phyloP scores from a whole-genome alignment of 768 basidiomycete genomes.

The Lentinula detonsa region DNA sequence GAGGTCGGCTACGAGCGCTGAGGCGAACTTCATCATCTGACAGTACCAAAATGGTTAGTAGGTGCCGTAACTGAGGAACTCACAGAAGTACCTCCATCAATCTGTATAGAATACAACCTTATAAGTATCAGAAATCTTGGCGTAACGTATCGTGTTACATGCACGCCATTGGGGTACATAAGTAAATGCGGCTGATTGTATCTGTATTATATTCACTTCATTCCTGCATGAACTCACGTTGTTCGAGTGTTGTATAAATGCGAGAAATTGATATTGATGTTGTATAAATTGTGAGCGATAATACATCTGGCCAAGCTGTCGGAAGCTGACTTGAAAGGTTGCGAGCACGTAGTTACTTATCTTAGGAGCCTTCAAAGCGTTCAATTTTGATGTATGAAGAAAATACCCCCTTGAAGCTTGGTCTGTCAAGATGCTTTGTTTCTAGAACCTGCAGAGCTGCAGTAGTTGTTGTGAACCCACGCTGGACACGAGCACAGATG shows the following conservation, averaged over 20 bases:
- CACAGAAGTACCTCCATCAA: background rate
- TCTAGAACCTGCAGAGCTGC: background rate
- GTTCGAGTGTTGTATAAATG: background rate
- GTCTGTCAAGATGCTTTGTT: background rate
- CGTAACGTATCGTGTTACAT: background rate
- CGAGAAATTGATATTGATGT: background rate
- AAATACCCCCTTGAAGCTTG: background rate
- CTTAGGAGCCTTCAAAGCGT: background rate
- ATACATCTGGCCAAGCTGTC: background rate
- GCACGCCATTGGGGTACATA: background rate
- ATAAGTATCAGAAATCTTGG: background rate
- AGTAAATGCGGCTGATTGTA: background rate
- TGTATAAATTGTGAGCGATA: background rate
- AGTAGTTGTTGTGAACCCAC: background rate
- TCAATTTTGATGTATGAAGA: background rate
- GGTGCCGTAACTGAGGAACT: background rate
- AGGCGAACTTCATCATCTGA: slow-evolving; percentile 3
- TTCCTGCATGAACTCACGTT: background rate
- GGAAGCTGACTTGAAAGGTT: background rate
- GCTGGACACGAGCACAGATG: background rate
- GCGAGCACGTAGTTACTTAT: background rate
- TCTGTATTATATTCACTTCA: no score
- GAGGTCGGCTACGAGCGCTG: slow-evolving; percentile 1
- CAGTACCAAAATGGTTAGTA: background rate
- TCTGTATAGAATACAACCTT: background rate